Conservation (phyloP, 495 filamentous ascomycete genomes). For the Pyrenopolyporus hunteri region DNA sequence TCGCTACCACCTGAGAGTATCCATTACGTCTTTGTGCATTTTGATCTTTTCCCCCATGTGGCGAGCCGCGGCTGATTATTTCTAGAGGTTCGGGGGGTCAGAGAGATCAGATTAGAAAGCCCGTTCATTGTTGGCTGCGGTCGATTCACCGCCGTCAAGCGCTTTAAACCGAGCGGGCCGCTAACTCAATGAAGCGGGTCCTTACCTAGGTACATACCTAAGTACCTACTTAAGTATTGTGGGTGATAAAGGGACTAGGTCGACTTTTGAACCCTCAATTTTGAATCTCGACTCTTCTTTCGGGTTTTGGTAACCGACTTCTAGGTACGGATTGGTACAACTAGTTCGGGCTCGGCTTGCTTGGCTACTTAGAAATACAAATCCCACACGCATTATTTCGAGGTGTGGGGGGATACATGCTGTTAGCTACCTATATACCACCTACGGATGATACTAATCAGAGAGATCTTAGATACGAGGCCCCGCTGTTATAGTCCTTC, state of each 20-base stretch:
- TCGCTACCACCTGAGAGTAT: background rate
- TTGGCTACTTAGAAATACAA: too few relatives aligned
- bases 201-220: too few relatives aligned
- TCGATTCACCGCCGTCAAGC: constrained; percentile 10
- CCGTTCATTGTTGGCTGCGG: background rate
- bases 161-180: constrained; percentile 8
- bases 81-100: background rate
- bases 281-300: constrained; percentile 11
- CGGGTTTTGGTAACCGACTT: background rate
- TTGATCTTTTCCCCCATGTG: background rate
- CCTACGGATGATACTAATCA: constrained; percentile 1
- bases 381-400: too few relatives aligned
- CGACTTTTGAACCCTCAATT: constrained; percentile 5
- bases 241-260: background rate
- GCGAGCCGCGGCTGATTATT: constrained; percentile 20
- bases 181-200: background rate
- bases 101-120: constrained; percentile 16
- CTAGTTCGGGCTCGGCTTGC: too few relatives aligned
- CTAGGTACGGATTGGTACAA: background rate
- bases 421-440: too few relatives aligned
- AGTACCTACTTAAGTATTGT: too few relatives aligned
- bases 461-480: constrained; percentile 29
- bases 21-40: constrained; percentile 1
- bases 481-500: constrained; percentile 20
- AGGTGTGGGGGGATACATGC: too few relatives aligned